phyloP scores from a whole-genome alignment of 2,329 filamentous ascomycete genomes.

The Sclerotinia glacialis region DNA sequence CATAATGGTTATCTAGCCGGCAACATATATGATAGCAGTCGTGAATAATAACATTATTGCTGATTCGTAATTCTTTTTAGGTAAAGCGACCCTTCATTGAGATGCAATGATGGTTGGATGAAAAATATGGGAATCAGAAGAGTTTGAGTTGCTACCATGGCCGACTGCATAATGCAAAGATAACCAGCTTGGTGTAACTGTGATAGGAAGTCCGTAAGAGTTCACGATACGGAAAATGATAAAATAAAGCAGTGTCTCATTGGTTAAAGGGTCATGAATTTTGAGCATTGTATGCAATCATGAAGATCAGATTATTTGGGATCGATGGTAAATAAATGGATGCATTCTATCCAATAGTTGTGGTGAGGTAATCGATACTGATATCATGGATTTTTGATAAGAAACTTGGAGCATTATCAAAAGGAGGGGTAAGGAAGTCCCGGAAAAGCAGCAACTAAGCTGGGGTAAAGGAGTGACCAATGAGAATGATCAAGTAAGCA shows the following conservation, averaged over 20 bases:
- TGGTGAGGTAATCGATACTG: slow-evolving; percentile 22
- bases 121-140: slow-evolving; percentile 2
- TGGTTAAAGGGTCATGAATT: neutral
- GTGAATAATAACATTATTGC: slow-evolving; percentile 15
- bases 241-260: neutral
- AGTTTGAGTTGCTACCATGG: neutral
- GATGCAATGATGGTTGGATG: slow-evolving; percentile 3
- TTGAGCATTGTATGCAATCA: neutral
- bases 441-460: neutral
- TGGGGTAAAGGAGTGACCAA: neutral
- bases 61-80: slow-evolving; percentile 12
- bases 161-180: slow-evolving; percentile 14
- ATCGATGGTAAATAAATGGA: neutral
- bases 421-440: slow-evolving; percentile 5
- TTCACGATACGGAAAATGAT: neutral
- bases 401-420: slow-evolving; percentile 19
- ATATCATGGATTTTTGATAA: slow-evolving; percentile 14
- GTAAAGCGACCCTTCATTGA: slow-evolving; percentile 6
- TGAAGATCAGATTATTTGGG: neutral
- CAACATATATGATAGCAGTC: slow-evolving; percentile 7
- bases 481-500: neutral
- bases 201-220: slow-evolving; percentile 7
- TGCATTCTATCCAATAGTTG: neutral
- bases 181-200: slow-evolving; percentile 10
- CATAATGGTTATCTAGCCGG: slow-evolving; percentile 12